Evolutionary conservation across 2,329 filamentous ascomycete genomes (phyloP), one percentile per base, ranked within the genome.

Genomic region (Diaporthe nobilis): DNA sequence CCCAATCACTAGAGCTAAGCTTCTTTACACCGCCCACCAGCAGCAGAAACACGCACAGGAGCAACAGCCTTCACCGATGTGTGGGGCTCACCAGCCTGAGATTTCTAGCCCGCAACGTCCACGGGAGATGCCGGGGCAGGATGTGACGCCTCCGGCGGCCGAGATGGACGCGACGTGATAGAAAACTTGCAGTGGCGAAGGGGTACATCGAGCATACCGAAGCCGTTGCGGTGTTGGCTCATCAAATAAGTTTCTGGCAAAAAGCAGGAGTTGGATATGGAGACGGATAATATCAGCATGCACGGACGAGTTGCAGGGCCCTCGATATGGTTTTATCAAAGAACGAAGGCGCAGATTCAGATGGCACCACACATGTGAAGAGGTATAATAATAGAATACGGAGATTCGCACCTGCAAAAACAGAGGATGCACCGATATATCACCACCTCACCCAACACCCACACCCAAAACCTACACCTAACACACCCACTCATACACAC

Each of bases 91-190:
- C 4, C 49, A 55, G 15, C 7, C 22, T 39, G n/a, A 68, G 10
- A 20, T 68, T 22, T 68, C 63, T 20, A 68, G 34, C 20, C 28
- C 37, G 9, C 39, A 37, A 9, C 20, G 49, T 10, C 60, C 49
- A 28, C 31, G 61, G 61, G 72, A 74, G 37, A 39, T 74, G 39
- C 25, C 61, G 25, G 72, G 51, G 39, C 25, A 51, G 25, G 61
- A 74, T 57, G 20, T 39, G 22, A 57, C 39, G 6, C 72, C 77
- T 65, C 60, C 72, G 47, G 75, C 76, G 37, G 71, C 68, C 25
- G 72, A 76, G 61, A 76, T 61, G 75, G 60, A 51, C 4, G 63
- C 63, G 2, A 68, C 63, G 31, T 68, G 63, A 53, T 13, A 22
- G 4, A 37, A 8, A 0, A 13, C 12, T n/a, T 34, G 2, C 8